Evolutionary conservation across 179 eudicot genomes (phyloP).

Genomic region (Silene coronaria): DNA sequence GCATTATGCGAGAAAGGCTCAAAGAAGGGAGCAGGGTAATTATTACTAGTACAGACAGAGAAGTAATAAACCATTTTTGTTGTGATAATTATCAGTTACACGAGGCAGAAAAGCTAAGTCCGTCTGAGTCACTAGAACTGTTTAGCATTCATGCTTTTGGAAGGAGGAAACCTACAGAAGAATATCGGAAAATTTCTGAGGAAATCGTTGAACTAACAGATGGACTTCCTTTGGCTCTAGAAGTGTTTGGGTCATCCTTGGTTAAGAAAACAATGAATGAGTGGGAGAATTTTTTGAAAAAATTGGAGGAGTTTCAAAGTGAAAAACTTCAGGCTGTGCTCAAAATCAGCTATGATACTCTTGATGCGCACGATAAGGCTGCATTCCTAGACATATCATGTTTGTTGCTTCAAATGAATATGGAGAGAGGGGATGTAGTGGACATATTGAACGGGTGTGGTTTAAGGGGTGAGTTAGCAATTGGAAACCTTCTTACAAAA

Average conservation of each 20-base stretch:
- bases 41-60: slow-evolving; percentile 39
- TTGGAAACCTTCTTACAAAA: slow-evolving; percentile 33
- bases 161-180: slow-evolving; percentile 34
- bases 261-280: slow-evolving; percentile 40
- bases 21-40: slow-evolving; percentile 44
- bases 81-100: slow-evolving; percentile 26
- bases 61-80: slow-evolving; percentile 17
- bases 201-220: slow-evolving; percentile 43
- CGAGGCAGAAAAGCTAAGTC: slow-evolving; percentile 33
- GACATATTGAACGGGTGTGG: slow-evolving; percentile 50
- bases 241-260: slow-evolving; percentile 63
- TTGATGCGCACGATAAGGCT: slow-evolving; percentile 36
- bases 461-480: slow-evolving; percentile 38
- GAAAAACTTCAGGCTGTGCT: slow-evolving; percentile 40
- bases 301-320: slow-evolving; percentile 36
- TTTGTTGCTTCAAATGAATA: slow-evolving; percentile 39
- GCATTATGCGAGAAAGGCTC: slow-evolving; percentile 31
- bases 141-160: slow-evolving; percentile 48
- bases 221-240: slow-evolving; percentile 66
- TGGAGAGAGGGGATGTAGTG: slow-evolving; percentile 34
- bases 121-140: slow-evolving; percentile 37
- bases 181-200: slow-evolving; percentile 20
- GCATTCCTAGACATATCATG: slow-evolving; percentile 63
- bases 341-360: slow-evolving; percentile 43
- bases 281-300: slow-evolving; percentile 41